These are phyloP conservation scores for Rutstroemia sp. DNA, from an alignment of 2,329 filamentous ascomycete species.

Conservation along the genomic window DNA sequence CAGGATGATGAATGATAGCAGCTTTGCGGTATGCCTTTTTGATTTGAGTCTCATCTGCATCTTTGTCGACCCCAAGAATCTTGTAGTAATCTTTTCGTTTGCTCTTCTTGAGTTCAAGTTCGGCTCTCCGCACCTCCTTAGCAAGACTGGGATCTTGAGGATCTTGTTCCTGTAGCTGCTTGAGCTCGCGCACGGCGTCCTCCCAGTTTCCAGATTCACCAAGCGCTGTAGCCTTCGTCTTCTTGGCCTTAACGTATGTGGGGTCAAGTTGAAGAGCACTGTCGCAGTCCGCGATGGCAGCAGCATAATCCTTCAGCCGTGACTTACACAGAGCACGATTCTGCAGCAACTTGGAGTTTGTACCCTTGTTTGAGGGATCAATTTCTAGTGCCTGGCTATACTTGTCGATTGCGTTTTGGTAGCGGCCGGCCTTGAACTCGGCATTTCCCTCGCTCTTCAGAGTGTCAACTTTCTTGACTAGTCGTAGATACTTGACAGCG, in stretches of 20 bases:
- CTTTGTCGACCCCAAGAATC: slow-evolving; percentile 83
- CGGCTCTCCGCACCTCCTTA: slow-evolving; percentile 82
- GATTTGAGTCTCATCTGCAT: slow-evolving; percentile 75
- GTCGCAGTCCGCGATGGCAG: slow-evolving; percentile 80
- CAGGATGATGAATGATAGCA: slow-evolving; percentile 89
- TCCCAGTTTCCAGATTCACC: slow-evolving; percentile 87
- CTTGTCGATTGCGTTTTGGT: slow-evolving; percentile 72
- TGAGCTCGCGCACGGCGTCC: slow-evolving; percentile 81
- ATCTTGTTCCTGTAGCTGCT: slow-evolving; percentile 74
- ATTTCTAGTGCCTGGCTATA: slow-evolving; percentile 79
- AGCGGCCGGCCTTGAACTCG: slow-evolving; percentile 80
- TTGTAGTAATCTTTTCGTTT: slow-evolving; percentile 98
- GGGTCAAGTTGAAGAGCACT: slow-evolving; percentile 77
- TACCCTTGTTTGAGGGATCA: slow-evolving; percentile 82
- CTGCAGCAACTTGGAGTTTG: slow-evolving; percentile 89
- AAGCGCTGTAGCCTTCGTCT: slow-evolving; percentile 86
- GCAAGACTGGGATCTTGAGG: slow-evolving; percentile 72
- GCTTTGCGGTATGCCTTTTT: slow-evolving; percentile 97
- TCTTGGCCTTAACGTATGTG: slow-evolving; percentile 80
- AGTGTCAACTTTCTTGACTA: slow-evolving; percentile 84
- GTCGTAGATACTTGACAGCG: slow-evolving; percentile 80
- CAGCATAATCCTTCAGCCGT: slow-evolving; percentile 75
- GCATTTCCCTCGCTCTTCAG: slow-evolving; percentile 92
- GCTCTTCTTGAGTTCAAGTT: slow-evolving; percentile 95
- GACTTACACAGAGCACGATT: slow-evolving; percentile 84